Base-by-base conservation (phyloP, 2,329 filamentous ascomycete genomes). In the Amesomyces nigricolor region DNA sequence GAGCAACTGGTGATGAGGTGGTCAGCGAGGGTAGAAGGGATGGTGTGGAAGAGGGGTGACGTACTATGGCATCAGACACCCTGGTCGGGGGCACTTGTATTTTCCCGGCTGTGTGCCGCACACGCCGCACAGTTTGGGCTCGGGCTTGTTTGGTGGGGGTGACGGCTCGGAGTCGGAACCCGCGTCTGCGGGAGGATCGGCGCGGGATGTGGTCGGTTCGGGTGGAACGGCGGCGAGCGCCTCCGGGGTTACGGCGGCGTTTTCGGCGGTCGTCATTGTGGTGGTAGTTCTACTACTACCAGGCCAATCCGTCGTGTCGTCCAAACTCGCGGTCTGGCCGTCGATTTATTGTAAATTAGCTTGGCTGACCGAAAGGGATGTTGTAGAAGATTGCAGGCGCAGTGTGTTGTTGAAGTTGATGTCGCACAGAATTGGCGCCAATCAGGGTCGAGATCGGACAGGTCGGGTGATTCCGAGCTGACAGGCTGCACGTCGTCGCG, bases 41-140 rank as follows among this genome's bases (percentile, higher is more conserved):
- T 49, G 30, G 43, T 26, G 9, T 6, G 30, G 37, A 3, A 13
- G n/a, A 43, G 14, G 38, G 37, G n/a, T 32, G 59, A 70, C 81
- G 65, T 71, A 86, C 83, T 83, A 85, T 58, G 78, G 77, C 19
- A 79, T 63, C 47, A 74, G 69, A 65, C 83, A 86, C 29, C 32
- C 32, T 35, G 32, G 32, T 10, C 75, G 74, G n/a, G 79, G 73
- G 59, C 83, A 86, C 63, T 83, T 86, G 68, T 86, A 86, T 66
- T 82, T 85, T 30, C 73, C 74, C 17, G 75, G 71, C 4, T 73
- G 73, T 35, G 67, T 64, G 29, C 76, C 66, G 66, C 83, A 86
- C 32, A 83, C 71, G 5, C 75, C 75, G 62, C 83, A 86, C 45
- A 82, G 69, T 57, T 70, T 73, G 2, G 60, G 54, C 16, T 50